Conservation (phyloP, 1,284 basidiomycete genomes). For the Trichosporon faecale region DNA sequence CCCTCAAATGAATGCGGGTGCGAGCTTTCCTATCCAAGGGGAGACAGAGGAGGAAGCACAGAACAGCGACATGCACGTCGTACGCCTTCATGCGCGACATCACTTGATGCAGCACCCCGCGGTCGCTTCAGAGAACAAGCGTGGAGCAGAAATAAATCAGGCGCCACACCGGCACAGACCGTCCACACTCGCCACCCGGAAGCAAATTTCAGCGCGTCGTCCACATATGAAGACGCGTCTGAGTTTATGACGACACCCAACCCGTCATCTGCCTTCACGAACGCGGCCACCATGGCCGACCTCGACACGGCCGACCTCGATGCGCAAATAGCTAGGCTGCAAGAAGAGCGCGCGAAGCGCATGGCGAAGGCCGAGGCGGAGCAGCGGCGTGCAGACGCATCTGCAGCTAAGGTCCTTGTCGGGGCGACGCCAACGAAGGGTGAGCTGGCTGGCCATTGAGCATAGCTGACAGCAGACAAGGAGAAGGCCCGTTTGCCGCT, state of each 20-base stretch:
- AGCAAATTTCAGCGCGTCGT: constrained; percentile 4
- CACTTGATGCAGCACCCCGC: too few relatives aligned
- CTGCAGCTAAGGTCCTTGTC: constrained; percentile 37
- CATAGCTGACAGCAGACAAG: constrained; percentile 8
- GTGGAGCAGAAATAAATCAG: constrained; percentile 8
- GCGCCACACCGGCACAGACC: background rate
- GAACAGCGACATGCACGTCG: too few relatives aligned
- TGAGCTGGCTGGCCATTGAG: background rate
- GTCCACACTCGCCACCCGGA: background rate
- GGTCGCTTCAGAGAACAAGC: too few relatives aligned
- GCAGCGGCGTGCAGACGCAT: constrained; percentile 23
- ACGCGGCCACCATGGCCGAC: constrained; percentile 4
- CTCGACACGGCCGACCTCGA: constrained; percentile 35
- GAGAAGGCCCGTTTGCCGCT: background rate
- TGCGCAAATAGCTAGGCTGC: constrained; percentile 40
- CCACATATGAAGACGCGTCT: background rate
- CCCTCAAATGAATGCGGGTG: too few relatives aligned
- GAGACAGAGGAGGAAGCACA: too few relatives aligned
- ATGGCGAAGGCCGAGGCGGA: constrained; percentile 26
- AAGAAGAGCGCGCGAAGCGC: constrained; percentile 27
- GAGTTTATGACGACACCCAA: background rate
- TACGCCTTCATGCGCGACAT: too few relatives aligned
- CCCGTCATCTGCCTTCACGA: background rate
- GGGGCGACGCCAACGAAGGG: constrained; percentile 37
- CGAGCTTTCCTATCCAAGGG: too few relatives aligned